Percentiles rank a stretch among this genome's conserved stretches.
phyloP scores from a whole-genome alignment of 805 yeast species.

The Suhomyces xylopsoci region DNA sequence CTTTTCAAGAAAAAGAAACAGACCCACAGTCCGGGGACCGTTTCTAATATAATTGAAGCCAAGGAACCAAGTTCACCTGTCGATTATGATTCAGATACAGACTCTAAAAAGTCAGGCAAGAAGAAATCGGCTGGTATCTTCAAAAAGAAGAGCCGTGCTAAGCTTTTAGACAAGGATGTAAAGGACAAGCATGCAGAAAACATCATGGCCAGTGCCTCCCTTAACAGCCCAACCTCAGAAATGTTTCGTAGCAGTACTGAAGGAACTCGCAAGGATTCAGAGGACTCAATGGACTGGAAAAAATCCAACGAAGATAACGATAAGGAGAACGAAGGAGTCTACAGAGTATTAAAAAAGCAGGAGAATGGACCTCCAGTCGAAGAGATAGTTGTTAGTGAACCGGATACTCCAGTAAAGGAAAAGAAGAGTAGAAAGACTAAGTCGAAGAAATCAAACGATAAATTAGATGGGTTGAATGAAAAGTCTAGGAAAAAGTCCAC shows the following conservation, averaged over 20 bases:
- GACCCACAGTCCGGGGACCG: not conserved
- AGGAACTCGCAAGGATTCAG: not conserved
- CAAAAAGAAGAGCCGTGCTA: constrained; percentile 14
- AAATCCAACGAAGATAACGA: not conserved
- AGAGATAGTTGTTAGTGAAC: constrained; percentile 2
- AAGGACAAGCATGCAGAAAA: constrained; percentile 2
- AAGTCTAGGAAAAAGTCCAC: constrained; percentile 7
- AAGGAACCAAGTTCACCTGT: constrained; percentile 21
- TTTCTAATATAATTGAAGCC: not conserved
- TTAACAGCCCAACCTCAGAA: constrained; percentile 2
- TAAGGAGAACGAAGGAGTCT: not conserved
- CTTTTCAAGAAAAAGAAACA: constrained; percentile 36
- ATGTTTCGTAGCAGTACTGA: not conserved
- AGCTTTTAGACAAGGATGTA: constrained; percentile 10
- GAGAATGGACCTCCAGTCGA: not conserved
- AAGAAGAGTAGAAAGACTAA: constrained; percentile 9
- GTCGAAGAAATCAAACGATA: constrained; percentile 3
- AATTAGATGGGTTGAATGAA: not conserved
- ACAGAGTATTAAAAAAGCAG: not conserved
- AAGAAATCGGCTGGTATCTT: constrained; percentile 14
- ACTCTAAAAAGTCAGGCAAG: constrained; percentile 13
- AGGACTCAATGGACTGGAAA: not conserved
- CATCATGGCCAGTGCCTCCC: not conserved
- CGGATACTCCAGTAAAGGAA: constrained; percentile 5
- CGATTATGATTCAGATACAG: constrained; percentile 25